Percentiles rank a stretch among this genome's conserved stretches.
These are phyloP conservation scores for Trichoderma sp. DNA, from an alignment of 2,329 filamentous ascomycete genomes.

Conservation along the genomic window DNA sequence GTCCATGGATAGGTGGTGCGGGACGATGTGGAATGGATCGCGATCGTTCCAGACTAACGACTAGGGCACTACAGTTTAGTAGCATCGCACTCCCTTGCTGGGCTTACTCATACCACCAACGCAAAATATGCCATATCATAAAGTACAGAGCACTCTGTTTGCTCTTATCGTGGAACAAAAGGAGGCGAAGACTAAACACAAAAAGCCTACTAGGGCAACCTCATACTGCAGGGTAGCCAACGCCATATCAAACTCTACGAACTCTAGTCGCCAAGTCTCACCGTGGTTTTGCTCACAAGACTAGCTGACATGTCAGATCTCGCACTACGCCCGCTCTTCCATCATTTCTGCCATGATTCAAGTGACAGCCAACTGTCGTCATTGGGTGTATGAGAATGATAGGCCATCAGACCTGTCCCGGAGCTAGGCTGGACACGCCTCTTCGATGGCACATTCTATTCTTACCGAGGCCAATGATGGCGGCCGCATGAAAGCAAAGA, in stretches of 20 bases:
- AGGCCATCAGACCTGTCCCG: neutral
- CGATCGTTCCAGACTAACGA: neutral
- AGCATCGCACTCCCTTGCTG: neutral
- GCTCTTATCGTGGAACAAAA: neutral
- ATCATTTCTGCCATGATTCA: neutral
- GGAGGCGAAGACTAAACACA: neutral
- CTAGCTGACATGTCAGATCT: slow-evolving; percentile 32
- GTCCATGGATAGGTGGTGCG: neutral
- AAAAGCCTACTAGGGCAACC: neutral
- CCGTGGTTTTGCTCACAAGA: neutral
- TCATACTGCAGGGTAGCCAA: neutral
- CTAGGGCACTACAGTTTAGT: neutral
- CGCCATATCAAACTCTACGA: slow-evolving; percentile 8
- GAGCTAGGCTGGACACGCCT: neutral
- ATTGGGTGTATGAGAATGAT: slow-evolving; percentile 13
- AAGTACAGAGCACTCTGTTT: neutral
- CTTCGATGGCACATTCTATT: neutral
- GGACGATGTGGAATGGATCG: neutral
- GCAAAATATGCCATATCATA: neutral
- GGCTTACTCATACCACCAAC: neutral
- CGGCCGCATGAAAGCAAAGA: neutral
- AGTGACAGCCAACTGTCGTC: slow-evolving; percentile 18
- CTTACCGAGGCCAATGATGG: neutral
- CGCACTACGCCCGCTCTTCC: slow-evolving; percentile 24
- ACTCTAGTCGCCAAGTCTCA: neutral